Evolutionary conservation across 495 filamentous ascomycete species (phyloP).

Genomic region (Trichoderma virens): DNA sequence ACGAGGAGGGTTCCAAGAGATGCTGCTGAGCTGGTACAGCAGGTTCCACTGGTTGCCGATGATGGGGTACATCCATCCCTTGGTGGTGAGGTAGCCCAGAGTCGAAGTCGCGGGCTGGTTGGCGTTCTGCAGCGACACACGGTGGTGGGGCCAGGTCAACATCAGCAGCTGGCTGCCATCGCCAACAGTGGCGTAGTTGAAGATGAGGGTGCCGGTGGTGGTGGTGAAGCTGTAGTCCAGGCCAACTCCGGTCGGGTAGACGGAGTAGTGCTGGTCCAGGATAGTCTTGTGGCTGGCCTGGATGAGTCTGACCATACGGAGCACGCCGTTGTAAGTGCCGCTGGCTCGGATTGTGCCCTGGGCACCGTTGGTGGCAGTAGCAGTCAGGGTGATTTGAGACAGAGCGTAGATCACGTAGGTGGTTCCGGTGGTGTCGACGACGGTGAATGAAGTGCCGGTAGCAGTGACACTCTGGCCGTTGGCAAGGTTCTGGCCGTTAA

Average conservation of each 20-base stretch:
- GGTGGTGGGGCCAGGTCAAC: slow-evolving; percentile 14
- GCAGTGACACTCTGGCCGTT: slow-evolving; percentile 1
- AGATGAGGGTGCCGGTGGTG: slow-evolving; percentile 26
- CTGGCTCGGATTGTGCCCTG: slow-evolving; percentile 9
- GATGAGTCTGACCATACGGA: slow-evolving; percentile 10
- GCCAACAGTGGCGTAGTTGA: slow-evolving; percentile 16
- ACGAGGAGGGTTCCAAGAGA: slow-evolving; percentile 13
- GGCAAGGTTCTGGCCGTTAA: slow-evolving; percentile 11
- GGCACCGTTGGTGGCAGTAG: background rate
- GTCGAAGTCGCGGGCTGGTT: slow-evolving; percentile 7
- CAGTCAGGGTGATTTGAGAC: slow-evolving; percentile 13
- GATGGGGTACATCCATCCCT: slow-evolving; percentile 15
- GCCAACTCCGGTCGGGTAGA: slow-evolving; percentile 10
- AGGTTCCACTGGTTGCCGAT: slow-evolving; percentile 12
- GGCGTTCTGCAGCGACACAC: slow-evolving; percentile 9
- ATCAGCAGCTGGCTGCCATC: slow-evolving; percentile 10
- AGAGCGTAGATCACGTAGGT: slow-evolving; percentile 13
- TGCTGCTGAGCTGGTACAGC: slow-evolving; percentile 13
- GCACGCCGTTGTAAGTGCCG: slow-evolving; percentile 10
- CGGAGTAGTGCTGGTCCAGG: slow-evolving; percentile 9
- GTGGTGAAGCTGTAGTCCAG: slow-evolving; percentile 27
- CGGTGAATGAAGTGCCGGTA: slow-evolving; percentile 12
- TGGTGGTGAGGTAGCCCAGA: slow-evolving; percentile 12
- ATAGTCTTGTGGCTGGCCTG: slow-evolving; percentile 12
- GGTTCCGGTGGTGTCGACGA: slow-evolving; percentile 11